phyloP scores from a whole-genome alignment of 2,329 filamentous ascomycete species.

The Biscogniauxia marginata region DNA sequence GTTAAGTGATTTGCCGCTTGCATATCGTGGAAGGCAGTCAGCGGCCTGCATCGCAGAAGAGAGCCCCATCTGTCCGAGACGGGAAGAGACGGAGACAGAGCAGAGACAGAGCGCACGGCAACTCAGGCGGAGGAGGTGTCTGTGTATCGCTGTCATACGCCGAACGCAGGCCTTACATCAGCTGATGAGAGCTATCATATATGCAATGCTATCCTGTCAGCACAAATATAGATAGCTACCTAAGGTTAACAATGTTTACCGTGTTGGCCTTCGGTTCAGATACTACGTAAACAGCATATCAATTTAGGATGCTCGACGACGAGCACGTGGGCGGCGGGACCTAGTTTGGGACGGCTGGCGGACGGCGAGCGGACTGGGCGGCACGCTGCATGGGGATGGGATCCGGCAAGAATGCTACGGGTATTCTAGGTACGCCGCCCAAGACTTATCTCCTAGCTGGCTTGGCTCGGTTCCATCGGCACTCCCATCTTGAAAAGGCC shows the following conservation, averaged over 20 bases:
- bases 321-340: conserved; percentile 22
- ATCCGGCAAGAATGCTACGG: neutral
- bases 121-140: neutral
- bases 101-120: neutral
- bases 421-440: neutral
- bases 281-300: neutral
- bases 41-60: neutral
- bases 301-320: conserved; percentile 2
- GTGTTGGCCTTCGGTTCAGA: neutral
- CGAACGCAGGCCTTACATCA: neutral
- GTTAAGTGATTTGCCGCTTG: conserved; percentile 24
- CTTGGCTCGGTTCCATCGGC: conserved; percentile 25
- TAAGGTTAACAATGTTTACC: neutral
- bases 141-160: neutral
- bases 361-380: neutral
- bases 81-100: neutral
- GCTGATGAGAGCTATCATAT: neutral
- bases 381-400: conserved; percentile 18
- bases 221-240: neutral
- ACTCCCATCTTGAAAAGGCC: conserved; percentile 12
- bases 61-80: neutral
- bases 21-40: conserved; percentile 5
- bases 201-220: neutral
- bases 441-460: conserved; percentile 1
- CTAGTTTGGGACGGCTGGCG: conserved; percentile 19